Base-by-base conservation (phyloP, 345 rosid genomes). In the Salix arbutifolia region DNA sequence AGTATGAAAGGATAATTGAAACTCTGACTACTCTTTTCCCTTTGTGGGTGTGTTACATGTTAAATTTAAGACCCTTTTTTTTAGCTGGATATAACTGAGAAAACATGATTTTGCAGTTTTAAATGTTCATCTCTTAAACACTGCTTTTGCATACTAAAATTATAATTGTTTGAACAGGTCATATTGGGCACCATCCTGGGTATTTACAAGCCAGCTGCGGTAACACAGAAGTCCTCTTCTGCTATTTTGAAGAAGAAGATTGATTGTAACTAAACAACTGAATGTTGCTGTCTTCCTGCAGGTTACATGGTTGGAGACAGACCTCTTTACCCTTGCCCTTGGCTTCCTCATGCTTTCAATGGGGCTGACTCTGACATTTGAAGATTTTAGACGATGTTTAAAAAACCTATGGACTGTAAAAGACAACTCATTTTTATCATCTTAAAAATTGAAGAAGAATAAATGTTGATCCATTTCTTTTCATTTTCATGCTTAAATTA, bases 301-400 rank as follows among this genome's bases (percentile, higher is more conserved):
- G 99, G 97, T 95, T 73, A 91, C 98, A 52, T 95, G 99, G 98
- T 83, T 95, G 74, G 88, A 93, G 84, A 95, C 94, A 19, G 97
- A 95, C 75, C 92, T 91, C 42, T 95, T 93, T 86, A 95, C 99
- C 44, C 61, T 90, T 58, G 92, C 93, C 77, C 85, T 95, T 62
- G 99, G 98, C 60, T 93, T 96, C 80, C 99, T 96, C 69, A 93
- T 93, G 99, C 97, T 93, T 71, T 96, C 98, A 71, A 96, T 96
- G 99, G 99, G 97, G 72, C 86, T 96, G 83, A 96, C 97, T 33
- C 83, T 93, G 87, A 93, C 90, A 2, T 96, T 96, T 79, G 96
- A 93, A 69, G 96, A 96, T 83, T 96, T 96, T 83, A 88, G 91
- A 83, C 80, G 92, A 65, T 93, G 99, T 80, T 85, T 93, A 74